Evolutionary conservation across 192 early-diverging fungal species (phyloP), one percentile per base, ranked within the genome.

Genomic region (Dissophora ornata): DNA sequence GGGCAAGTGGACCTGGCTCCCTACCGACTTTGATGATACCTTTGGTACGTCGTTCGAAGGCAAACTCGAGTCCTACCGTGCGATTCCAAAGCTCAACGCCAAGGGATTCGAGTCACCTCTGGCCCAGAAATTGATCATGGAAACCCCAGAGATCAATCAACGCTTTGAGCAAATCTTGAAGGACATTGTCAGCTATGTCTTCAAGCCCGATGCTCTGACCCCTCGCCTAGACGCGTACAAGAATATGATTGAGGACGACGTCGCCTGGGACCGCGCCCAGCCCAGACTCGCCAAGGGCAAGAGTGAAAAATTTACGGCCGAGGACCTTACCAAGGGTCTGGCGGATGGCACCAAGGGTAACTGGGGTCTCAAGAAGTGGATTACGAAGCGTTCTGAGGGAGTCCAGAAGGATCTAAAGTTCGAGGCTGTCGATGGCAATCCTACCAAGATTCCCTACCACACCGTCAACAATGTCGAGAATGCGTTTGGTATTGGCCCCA

Each of bases 21-120:
- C 83, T 2, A 78, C 69, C 4, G 83, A 81, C 38, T 84, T 81
- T 41, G 83, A 84, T 24, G 77, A 80, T 30, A 79, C 77, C 18
- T 81, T 79, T 53, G 80, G 83, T 11, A 69, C 51, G n/a, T 69
- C 68, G 16, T 65, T 62, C n/a, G 49, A 70, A 1, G 57, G 44
- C 15, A 62, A 59, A 9, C 34, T 84, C 30, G 61, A 49, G 24
- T 60, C 71, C 28, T 61, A 67, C 48, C 56, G 57, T 32, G 54
- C 38, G 5, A 69, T 75, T 4, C 49, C 82, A 0, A 80, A 81
- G 21, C 40, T 59, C 18, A 71, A 79, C 33, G 41, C 22, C 0
- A 29, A 47, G 0, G 70, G 70, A 1, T 79, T 75, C 19, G 54
- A 68, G 49, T 69, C 65, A 6, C 63, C 77, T 2, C 47, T 67